Base-by-base conservation (phyloP, 768 basidiomycete species). In the Leccinum imitatum region DNA sequence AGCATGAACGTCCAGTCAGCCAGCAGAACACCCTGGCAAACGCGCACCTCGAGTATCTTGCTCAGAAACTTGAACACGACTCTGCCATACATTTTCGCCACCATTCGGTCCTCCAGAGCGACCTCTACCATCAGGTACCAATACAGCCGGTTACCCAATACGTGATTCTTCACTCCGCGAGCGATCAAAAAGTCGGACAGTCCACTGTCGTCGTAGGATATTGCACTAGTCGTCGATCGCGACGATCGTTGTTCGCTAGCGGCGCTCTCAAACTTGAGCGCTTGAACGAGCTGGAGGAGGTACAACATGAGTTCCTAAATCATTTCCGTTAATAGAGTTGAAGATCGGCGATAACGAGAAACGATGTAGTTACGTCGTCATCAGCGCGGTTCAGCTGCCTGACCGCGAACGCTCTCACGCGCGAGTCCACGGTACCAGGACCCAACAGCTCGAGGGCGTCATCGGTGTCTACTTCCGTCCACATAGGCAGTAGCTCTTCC, bases 61-160 rank as follows among this genome's bases (percentile, higher is more conserved):
- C 83, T 87, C 84, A 93, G 89, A 69, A 94, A 98, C 62, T 89
- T 90, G 78, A 85, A 95, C 6, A 92, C 91, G 7, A 97, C 92
- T 46, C 87, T 82, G 4, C 89, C 93, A 65, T 95, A 98, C 90
- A 96, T 94, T 78, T 93, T 95, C 4, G 91, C 91, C 71, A 93
- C 85, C 23, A 86, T 79, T 60, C 87, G 86, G 69, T 95, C 93
- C 67, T 95, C 92, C 50, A 92, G 76, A 21, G 93, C 91, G 17
- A 94, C 87, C 71, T 98, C 97, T 4, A 98, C 95, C 85, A 95
- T 94, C 57, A 98, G 85, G 67, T 98, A 99, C 97, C 97, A 98
- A 71, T 96, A 91, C 63, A 98, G 79, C 25, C 92, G 82, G 66
- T 98, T 98, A 0, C 95, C 97, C 2, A 99, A 78, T 1, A 96